A percentile compares a stretch with the other conserved stretches of the same genome.
Evolutionary conservation across 768 basidiomycete genomes (phyloP).

Genomic region (Podaxis sp.): DNA sequence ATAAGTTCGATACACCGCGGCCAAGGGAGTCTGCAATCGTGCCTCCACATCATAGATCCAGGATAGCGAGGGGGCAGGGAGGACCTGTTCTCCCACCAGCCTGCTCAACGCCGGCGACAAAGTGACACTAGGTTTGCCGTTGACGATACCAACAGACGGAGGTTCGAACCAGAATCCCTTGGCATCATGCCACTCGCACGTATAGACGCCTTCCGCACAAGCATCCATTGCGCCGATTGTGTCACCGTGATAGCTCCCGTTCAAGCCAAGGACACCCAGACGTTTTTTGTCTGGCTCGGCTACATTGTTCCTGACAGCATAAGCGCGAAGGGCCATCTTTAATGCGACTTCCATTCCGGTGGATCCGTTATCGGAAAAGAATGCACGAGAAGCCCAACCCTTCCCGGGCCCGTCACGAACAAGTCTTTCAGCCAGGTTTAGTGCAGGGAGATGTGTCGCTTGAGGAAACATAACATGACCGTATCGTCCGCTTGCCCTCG

Average conservation of each 20-base stretch:
- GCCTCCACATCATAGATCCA: constrained; percentile 68
- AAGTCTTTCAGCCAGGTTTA: constrained; percentile 79
- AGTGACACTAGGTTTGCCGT: constrained; percentile 53
- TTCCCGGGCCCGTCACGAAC: constrained; percentile 74
- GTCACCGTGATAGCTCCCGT: constrained; percentile 96
- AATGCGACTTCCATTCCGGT: constrained; percentile 97
- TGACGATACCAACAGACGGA: constrained; percentile 68
- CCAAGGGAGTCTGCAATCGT: constrained; percentile 62
- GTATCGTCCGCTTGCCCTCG: constrained; percentile 87
- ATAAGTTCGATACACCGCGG: constrained; percentile 57
- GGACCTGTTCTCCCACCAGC: constrained; percentile 23
- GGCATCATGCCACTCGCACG: constrained; percentile 94
- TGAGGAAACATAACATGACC: constrained; percentile 97
- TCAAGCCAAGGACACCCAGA: constrained; percentile 80
- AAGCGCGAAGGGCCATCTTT: constrained; percentile 91
- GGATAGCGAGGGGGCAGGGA: constrained; percentile 45
- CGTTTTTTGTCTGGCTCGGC: constrained; percentile 39
- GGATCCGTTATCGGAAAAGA: constrained; percentile 93
- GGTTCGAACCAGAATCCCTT: constrained; percentile 95
- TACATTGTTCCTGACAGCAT: constrained; percentile 38
- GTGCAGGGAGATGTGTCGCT: constrained; percentile 82
- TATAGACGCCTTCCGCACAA: constrained; percentile 86
- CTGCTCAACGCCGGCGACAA: constrained; percentile 49
- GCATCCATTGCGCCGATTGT: constrained; percentile 98
- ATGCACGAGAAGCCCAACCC: constrained; percentile 89